Evolutionary conservation across 305 asterid species (phyloP).

Genomic region (Rubia balearica): DNA sequence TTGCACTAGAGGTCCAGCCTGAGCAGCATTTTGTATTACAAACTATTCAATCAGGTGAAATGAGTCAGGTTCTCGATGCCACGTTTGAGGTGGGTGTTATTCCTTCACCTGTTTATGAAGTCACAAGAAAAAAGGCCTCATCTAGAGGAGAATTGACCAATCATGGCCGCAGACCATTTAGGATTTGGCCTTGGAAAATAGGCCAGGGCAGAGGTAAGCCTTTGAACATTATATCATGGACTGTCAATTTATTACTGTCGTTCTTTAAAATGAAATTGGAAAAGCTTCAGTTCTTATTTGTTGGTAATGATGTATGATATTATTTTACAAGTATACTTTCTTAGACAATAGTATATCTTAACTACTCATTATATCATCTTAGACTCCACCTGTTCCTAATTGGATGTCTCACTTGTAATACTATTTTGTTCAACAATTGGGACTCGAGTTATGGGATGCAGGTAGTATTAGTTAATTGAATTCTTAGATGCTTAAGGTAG

Average conservation of each 20-base stretch:
- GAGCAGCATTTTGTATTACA: background rate
- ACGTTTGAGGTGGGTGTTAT: background rate
- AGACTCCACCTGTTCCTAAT: too few species aligned
- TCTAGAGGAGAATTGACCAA: background rate
- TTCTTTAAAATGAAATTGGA: too few species aligned
- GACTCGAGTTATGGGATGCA: too few species aligned
- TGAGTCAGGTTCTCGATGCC: background rate
- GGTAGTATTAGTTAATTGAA: too few species aligned
- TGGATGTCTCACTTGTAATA: too few species aligned
- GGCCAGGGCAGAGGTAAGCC: background rate
- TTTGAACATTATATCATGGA: background rate
- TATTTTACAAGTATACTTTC: too few species aligned
- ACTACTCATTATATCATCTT: too few species aligned
- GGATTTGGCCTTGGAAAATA: background rate
- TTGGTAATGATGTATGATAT: background rate
- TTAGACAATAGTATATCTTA: too few species aligned
- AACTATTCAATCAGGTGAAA: background rate
- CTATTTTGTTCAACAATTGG: too few species aligned
- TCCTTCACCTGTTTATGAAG: background rate
- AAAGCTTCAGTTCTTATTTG: background rate
- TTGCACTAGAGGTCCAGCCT: background rate
- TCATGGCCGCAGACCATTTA: background rate
- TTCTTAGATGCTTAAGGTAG: background rate
- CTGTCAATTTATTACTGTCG: background rate
- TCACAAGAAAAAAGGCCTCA: background rate